A percentile compares a stretch with the other conserved stretches of the same genome.
Evolutionary conservation across 179 eudicot genomes (phyloP).

Genomic region (Gypsophila paniculata): DNA sequence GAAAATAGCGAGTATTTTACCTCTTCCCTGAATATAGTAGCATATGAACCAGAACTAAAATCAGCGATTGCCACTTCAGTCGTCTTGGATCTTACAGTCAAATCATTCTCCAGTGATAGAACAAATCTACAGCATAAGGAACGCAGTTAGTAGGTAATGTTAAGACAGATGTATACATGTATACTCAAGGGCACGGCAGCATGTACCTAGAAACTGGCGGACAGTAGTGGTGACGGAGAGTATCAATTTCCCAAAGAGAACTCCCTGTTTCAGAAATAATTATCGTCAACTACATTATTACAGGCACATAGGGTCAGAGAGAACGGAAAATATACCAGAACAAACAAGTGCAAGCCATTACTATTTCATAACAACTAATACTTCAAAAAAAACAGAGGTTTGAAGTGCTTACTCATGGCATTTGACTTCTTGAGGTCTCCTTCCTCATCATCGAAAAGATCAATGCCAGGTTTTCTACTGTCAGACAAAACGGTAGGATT

Average conservation of each 20-base stretch:
- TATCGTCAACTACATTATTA: constrained; percentile 7
- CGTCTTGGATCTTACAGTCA: constrained; percentile 76
- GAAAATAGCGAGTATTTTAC: constrained; percentile 29
- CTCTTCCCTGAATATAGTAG: constrained; percentile 81
- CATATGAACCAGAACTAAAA: constrained; percentile 89
- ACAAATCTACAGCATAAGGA: constrained; percentile 55
- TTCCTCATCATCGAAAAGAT: constrained; percentile 68
- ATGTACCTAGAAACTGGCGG: constrained; percentile 87
- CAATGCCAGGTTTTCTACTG: constrained; percentile 49
- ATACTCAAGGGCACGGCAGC: constrained; percentile 9
- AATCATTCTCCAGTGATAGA: constrained; percentile 71
- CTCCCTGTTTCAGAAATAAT: constrained; percentile 54
- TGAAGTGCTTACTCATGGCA: constrained; percentile 67
- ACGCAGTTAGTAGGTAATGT: background rate
- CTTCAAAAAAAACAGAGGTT: background rate
- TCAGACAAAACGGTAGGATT: constrained; percentile 24
- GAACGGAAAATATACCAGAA: background rate
- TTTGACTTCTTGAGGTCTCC: constrained; percentile 52
- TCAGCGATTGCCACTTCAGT: constrained; percentile 63
- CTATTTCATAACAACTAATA: background rate
- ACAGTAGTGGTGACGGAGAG: constrained; percentile 84
- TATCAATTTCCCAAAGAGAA: constrained; percentile 95
- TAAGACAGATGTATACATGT: background rate
- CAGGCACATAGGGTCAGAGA: background rate
- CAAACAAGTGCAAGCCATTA: no score